Percentiles rank a stretch among this genome's conserved stretches.
Evolutionary conservation across 1,284 basidiomycete species (phyloP).

Genomic region (Neolentinus lepideus): DNA sequence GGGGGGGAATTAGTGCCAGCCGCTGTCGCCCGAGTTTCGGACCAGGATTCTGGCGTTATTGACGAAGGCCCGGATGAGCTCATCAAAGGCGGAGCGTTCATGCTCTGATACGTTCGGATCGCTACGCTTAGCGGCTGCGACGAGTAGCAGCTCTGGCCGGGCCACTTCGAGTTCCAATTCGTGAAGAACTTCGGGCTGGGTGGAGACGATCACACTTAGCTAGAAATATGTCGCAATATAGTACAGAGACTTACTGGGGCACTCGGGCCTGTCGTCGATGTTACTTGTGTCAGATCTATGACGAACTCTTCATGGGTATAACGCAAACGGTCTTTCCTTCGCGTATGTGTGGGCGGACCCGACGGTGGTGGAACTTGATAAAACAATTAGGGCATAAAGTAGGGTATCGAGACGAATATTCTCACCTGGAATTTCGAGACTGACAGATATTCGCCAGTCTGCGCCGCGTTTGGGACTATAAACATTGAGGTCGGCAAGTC

Average conservation of each 20-base stretch:
- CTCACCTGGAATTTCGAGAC: conserved; percentile 73
- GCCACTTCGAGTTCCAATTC: conserved; percentile 72
- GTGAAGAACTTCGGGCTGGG: conserved; percentile 58
- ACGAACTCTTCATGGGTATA: conserved; percentile 90
- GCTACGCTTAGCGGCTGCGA: conserved; percentile 49
- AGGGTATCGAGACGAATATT: conserved; percentile 5
- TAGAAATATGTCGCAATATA: neutral
- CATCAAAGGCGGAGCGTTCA: conserved; percentile 70
- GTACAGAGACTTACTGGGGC: conserved; percentile 34
- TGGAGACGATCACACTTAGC: neutral
- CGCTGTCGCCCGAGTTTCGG: conserved; percentile 45
- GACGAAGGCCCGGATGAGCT: conserved; percentile 76
- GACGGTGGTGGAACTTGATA: conserved; percentile 49
- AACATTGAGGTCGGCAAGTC: conserved; percentile 74
- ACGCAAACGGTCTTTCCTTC: conserved; percentile 87
- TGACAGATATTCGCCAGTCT: conserved; percentile 93
- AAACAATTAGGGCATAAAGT: neutral
- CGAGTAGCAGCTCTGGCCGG: conserved; percentile 50
- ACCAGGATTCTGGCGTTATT: conserved; percentile 73
- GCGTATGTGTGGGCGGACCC: conserved; percentile 48
- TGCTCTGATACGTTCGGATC: conserved; percentile 48
- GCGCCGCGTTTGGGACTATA: conserved; percentile 76
- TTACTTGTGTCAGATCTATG: conserved; percentile 93
- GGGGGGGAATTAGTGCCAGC: conserved; percentile 19
- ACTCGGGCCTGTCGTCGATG: conserved; percentile 36